Evolutionary conservation across 306 rosid species (phyloP), one percentile per base, ranked within the genome.

Genomic region (Sindora glabra): DNA sequence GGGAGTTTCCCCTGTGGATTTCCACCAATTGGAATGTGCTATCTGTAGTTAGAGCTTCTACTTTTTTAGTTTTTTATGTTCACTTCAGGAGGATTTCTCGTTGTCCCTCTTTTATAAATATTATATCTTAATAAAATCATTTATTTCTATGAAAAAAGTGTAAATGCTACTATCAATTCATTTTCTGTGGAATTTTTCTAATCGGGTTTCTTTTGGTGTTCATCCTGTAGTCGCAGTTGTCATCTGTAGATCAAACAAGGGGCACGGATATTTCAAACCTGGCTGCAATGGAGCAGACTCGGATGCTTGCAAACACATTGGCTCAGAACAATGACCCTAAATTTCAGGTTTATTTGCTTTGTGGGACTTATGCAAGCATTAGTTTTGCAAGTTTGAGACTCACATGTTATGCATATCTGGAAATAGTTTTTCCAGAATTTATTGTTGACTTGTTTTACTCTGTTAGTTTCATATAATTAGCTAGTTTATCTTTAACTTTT

Each of bases 241-340:
- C 92, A 39, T 80, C 95, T 23, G 71, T 77, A 15, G 91, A 77
- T 70, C 89, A 77, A 55, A 82, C 86, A 81, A 69, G 67, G 61
- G 86, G 90, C 60, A 80, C 49, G 71, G 84, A 84, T 77, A 56
- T 79, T 69, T 34, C 88, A 68, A 86, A 64, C 76, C 61, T 81
- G 38, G 88, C 91, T 75, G 97, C 95, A 40, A 84, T 82, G 90
- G 95, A 84, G 80, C 97, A 94, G 75, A 84, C 95, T 69, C 94
- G 95, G 69, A 84, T 84, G 76, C 99, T 94, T 77, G 99, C 99
- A 50, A 80, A 82, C 67, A 94, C 95, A 7, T 61, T 94, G 75
- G 89, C 95, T 41, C 95, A 94, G 74, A 94, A 86, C 69, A 61
- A 60, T 40, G 97, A 94, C 75, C 99, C 99, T 56, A 94, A 94